Evolutionary conservation across 2,329 filamentous ascomycete species (phyloP), one percentile per base, ranked within the genome.

Genomic region (Nemania serpens): DNA sequence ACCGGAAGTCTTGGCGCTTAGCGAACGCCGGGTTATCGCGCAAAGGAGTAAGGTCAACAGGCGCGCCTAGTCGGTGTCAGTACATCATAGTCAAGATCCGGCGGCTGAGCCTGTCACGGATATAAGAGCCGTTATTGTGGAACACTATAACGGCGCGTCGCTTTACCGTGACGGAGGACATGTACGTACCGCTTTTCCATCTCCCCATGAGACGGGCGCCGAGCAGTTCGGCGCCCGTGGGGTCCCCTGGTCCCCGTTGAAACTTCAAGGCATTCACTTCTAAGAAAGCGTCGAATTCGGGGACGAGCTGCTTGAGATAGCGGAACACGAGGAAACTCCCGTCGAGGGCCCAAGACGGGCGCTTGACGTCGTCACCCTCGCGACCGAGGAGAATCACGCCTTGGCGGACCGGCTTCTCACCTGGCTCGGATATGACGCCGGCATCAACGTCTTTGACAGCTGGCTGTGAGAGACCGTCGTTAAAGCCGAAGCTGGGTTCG

Each of bases 321-420:
- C 78, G 77, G 65, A 81, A 77, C 33, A 72, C 76, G 10, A 81
- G 70, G 58, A 79, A 79, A 63, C 77, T 79, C 4, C 79, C 78
- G 50, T 81, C 78, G 2, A 74, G 66, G 29, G 78, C 76, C 78
- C 78, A 81, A 1, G 66, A 58, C 45, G 77, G 70, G 11, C 69
- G 67, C 12, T 54, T 12, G 42, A 56, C 62, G 11, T 65, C 61
- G 48, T 79, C 76, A 11, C 76, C 75, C 1, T 75, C 69, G 33
- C 75, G 72, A 20, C 74, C 75, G 29, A 73, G 67, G 43, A 80
- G 67, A 33, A 78, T 75, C 10, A 76, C 67, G 51, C 72, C 56
- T 75, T 74, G 51, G 68, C 71, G 25, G 70, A 74, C 42, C 66
- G 68, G n/a, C 56, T 57, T 36, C 67, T 68, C 59, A 72, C 71